Base-by-base conservation (phyloP, 2,329 filamentous ascomycete species). In the Cercospora janseana region DNA sequence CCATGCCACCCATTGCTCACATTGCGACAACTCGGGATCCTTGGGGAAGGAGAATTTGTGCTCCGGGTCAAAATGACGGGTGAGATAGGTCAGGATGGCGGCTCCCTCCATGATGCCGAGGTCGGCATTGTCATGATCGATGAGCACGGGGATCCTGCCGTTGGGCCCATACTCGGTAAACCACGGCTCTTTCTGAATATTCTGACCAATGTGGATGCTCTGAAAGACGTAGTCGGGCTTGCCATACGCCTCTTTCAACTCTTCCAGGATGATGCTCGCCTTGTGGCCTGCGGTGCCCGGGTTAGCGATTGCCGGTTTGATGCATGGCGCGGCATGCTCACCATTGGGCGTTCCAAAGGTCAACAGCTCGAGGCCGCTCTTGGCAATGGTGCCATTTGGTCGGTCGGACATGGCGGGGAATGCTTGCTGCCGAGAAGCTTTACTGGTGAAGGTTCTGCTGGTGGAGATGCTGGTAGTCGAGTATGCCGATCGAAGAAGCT, bases 171-270 rank as follows among this genome's bases (percentile, higher is more conserved):
- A 63, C 28, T 78, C 77, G 0, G 76, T 80, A 70, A 79, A 86
- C 82, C 83, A 86, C 1, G 77, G 73, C 71, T 85, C 75, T 66
- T 86, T 86, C 60, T 86, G 83, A 21, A 82, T 76, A 69, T 83
- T 82, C 61, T 81, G 73, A 51, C 62, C 60, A 56, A 83, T 85
- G 67, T 83, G 75, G 65, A 86, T 75, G 49, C 63, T 60, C 59
- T 85, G 81, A 60, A 68, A 77, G 4, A 78, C 78, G 67, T 85
- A 86, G 10, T 79, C 72, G 10, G 61, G 62, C 50, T 75, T 72
- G 45, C 79, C 80, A 54, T 86, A 86, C 9, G 78, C 78, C n/a
- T 76, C 81, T 60, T 81, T 82, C 42, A 86, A 71, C 69, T 86
- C 83, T 63, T 86, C 83, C 29, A 86, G 76, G 15, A 85, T 61